Conservation (phyloP, 2,329 filamentous ascomycete species). For the Penicillium crustosum region DNA sequence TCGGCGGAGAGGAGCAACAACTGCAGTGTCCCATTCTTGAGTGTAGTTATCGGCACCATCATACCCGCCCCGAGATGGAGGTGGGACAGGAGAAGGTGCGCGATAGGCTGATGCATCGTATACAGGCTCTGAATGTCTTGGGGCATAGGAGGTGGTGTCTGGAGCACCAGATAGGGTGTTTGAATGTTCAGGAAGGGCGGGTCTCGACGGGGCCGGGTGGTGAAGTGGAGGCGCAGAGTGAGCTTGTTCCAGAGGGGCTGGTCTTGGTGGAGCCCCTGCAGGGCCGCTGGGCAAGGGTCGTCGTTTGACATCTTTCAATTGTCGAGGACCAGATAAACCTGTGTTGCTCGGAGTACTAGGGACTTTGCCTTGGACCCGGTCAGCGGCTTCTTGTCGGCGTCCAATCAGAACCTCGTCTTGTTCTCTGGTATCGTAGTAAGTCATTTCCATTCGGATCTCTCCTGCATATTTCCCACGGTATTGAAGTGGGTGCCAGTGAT, state of each 20-base stretch:
- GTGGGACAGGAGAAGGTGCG: conserved; percentile 22
- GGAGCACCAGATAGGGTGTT: conserved; percentile 49
- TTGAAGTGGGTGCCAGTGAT: conserved; percentile 84
- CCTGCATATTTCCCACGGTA: conserved; percentile 95
- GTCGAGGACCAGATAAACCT: conserved; percentile 48
- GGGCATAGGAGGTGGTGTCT: conserved; percentile 75
- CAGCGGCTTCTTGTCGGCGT: conserved; percentile 51
- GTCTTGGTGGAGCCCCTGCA: conserved; percentile 46
- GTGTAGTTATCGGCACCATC: conserved; percentile 34
- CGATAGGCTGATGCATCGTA: conserved; percentile 48
- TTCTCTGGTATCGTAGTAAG: conserved; percentile 87
- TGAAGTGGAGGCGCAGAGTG: conserved; percentile 24
- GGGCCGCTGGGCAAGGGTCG: conserved; percentile 81
- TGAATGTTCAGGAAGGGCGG: conserved; percentile 26
- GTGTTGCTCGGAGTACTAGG: conserved; percentile 24
- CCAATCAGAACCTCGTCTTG: conserved; percentile 69
- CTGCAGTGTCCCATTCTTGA: conserved; percentile 26
- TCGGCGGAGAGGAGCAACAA: conserved; percentile 21
- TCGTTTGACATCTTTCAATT: conserved; percentile 69
- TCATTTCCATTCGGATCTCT: conserved; percentile 91
- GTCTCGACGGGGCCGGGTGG: conserved; percentile 24
- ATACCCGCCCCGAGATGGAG: conserved; percentile 23
- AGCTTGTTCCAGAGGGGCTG: conserved; percentile 28
- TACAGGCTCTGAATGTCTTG: conserved; percentile 64
- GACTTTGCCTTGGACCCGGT: conserved; percentile 36